Percentiles rank a stretch among this genome's conserved stretches.
Evolutionary conservation across 177 flowering plant species (phyloP).

Genomic region (Vitis hybrid): DNA sequence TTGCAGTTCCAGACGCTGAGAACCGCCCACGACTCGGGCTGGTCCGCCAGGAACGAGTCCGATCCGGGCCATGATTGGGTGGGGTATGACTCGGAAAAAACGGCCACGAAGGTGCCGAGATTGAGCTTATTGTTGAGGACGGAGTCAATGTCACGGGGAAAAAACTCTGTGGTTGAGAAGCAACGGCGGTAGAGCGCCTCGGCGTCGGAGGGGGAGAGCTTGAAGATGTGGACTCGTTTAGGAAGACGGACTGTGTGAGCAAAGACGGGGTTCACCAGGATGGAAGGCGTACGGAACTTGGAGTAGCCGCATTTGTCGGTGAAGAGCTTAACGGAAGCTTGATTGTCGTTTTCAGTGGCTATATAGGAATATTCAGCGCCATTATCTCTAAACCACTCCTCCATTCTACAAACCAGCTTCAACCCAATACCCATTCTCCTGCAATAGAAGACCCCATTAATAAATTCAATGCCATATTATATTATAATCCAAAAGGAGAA

Average conservation of each 20-base stretch:
- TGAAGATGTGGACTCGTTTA: conserved; percentile 39
- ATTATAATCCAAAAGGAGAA: no score
- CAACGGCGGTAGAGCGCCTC: conserved; percentile 67
- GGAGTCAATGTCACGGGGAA: conserved; percentile 87
- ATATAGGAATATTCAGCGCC: conserved; percentile 92
- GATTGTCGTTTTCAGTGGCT: conserved; percentile 87
- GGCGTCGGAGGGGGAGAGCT: conserved; percentile 57
- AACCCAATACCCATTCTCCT: conserved; percentile 88
- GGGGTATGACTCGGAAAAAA: conserved; percentile 30
- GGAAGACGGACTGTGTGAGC: conserved; percentile 60
- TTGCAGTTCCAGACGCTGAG: conserved; percentile 81
- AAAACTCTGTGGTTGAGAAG: conserved; percentile 85
- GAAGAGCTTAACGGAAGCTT: conserved; percentile 77
- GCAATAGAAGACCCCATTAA: conserved; percentile 1
- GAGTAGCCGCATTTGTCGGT: conserved; percentile 71
- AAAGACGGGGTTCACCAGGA: conserved; percentile 87
- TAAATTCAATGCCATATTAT: no score
- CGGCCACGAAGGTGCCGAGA: conserved; percentile 83
- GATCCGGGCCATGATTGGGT: conserved; percentile 42
- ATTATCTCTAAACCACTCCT: conserved; percentile 72
- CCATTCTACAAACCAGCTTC: conserved; percentile 57
- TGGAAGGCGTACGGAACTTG: conserved; percentile 78
- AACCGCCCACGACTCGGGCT: conserved; percentile 90
- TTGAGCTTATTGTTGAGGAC: conserved; percentile 64
- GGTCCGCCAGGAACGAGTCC: conserved; percentile 46